Evolutionary conservation across 2,329 filamentous ascomycete genomes (phyloP), one percentile per base, ranked within the genome.

Genomic region (Simplicillium sp.): DNA sequence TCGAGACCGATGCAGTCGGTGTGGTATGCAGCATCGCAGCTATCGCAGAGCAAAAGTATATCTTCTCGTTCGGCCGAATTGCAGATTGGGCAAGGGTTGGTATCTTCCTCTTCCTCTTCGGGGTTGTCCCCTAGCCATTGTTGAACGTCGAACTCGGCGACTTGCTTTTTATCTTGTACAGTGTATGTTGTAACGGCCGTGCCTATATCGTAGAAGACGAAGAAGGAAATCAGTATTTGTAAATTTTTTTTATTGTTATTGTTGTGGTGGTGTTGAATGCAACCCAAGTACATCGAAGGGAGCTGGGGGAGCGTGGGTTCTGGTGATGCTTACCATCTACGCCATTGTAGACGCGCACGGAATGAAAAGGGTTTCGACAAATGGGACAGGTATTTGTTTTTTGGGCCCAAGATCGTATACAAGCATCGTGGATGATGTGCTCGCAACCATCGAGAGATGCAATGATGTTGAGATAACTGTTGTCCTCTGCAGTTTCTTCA

Each of bases 341-440:
- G 50, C 74, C 78, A 56, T 84, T 79, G 61, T 84, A 84, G 46
- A 98, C 80, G 58, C 92, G 80, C 50, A 98, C 89, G 53, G 83
- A 68, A 63, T 97, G 90, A 68, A 98, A 97, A 48, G 76, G 80
- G 54, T 87, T 84, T 51, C 92, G 85, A 65, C 92, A 98, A 61
- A 98, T 95, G 36, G 92, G 92, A 62, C 92, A 98, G 59, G 89
- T 96, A 65, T 97, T 98, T 48, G 92, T 90, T 61, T 94, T 84
- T 64, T 94, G 87, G 36, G 90, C 87, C 92, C 92, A 98, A 51
- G 88, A 87, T 53, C 84, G 84, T 51, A 98, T 74, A 62, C 92
- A 98, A 39, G 84, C 80, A 66, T 98, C 83, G 66, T 98, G 92
- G 52, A 98, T 72, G 52, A 89, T 77, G 69, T 98, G 94, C 44